Evolutionary conservation across 2,329 filamentous ascomycete genomes (phyloP).

Genomic region (Botrytis cinerea): DNA sequence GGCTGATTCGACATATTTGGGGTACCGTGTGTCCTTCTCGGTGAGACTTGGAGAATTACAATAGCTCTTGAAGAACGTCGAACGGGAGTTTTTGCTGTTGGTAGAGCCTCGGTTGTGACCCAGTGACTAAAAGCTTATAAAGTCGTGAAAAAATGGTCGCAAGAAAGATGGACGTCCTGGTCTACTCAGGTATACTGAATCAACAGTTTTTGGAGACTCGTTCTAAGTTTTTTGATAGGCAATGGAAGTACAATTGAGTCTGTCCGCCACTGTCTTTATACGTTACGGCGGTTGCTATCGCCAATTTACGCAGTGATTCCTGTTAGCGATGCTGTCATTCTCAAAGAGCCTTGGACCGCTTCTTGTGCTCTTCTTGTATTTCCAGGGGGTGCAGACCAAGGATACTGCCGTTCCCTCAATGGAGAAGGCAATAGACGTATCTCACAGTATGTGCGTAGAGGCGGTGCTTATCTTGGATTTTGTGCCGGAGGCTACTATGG

Average conservation of each 20-base stretch:
- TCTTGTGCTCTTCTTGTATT: constrained; percentile 89
- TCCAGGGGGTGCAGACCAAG: constrained; percentile 90
- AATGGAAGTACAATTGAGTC: constrained; percentile 85
- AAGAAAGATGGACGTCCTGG: constrained; percentile 81
- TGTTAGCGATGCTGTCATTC: constrained; percentile 72
- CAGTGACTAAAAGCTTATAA: neutral
- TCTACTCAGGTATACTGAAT: constrained; percentile 73
- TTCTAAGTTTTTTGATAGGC: constrained; percentile 51
- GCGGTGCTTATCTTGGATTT: constrained; percentile 85
- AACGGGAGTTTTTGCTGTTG: neutral
- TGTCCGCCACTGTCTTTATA: constrained; percentile 84
- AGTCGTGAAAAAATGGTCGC: constrained; percentile 54
- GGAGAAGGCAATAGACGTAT: constrained; percentile 86
- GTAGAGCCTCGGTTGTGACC: constrained; percentile 33
- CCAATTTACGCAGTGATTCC: constrained; percentile 92
- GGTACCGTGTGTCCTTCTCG: constrained; percentile 23
- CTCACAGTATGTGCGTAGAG: constrained; percentile 78
- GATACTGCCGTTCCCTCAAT: constrained; percentile 85
- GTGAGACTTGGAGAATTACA: constrained; percentile 14
- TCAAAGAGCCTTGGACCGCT: constrained; percentile 88
- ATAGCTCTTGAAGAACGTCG: neutral
- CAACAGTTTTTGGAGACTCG: neutral
- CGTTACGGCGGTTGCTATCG: constrained; percentile 80
- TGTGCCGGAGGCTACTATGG: constrained; percentile 97
- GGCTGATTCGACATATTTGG: constrained; percentile 39